Evolutionary conservation across 495 filamentous ascomycete genomes (phyloP).

Genomic region (Penicillium dipodomyicola): DNA sequence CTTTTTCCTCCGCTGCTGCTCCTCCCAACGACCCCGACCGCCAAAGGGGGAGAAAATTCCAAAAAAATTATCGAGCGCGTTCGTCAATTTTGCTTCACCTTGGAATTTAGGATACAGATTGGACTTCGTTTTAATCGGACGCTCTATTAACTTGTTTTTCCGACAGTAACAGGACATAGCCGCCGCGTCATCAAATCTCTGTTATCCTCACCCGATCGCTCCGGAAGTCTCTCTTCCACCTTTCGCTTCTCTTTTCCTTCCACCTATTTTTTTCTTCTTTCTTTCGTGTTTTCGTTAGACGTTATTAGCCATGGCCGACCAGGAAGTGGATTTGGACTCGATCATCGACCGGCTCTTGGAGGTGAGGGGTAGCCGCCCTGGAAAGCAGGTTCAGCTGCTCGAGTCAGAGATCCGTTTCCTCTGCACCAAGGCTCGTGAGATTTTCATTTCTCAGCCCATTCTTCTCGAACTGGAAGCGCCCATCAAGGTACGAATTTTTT

Average conservation of each 20-base stretch:
- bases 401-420: slow-evolving; percentile 97
- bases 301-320: slow-evolving; percentile 79
- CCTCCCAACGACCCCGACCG: slow-evolving; percentile 1
- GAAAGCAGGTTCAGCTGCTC: slow-evolving; percentile 96
- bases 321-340: slow-evolving; percentile 97
- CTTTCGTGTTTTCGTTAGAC: slow-evolving; percentile 30
- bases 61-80: slow-evolving; percentile 29
- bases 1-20: not conserved
- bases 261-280: slow-evolving; percentile 23
- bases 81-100: slow-evolving; percentile 21
- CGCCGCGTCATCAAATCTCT: slow-evolving; percentile 40
- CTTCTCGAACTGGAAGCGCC: slow-evolving; percentile 95
- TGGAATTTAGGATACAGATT: slow-evolving; percentile 17
- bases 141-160: slow-evolving; percentile 19
- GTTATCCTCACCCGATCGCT: slow-evolving; percentile 28
- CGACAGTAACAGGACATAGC: slow-evolving; percentile 33
- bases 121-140: slow-evolving; percentile 12
- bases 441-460: slow-evolving; percentile 99
- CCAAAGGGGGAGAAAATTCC: slow-evolving; percentile 13
- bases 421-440: slow-evolving; percentile 98
- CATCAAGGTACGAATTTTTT: slow-evolving; percentile 76
- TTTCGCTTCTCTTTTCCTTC: slow-evolving; percentile 29
- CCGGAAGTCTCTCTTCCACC: slow-evolving; percentile 35
- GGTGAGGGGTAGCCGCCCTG: slow-evolving; percentile 94
- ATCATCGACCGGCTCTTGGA: slow-evolving; percentile 98